Evolutionary conservation across 768 basidiomycete genomes (phyloP), one percentile per base, ranked within the genome.

Genomic region (Suillus variegatus): DNA sequence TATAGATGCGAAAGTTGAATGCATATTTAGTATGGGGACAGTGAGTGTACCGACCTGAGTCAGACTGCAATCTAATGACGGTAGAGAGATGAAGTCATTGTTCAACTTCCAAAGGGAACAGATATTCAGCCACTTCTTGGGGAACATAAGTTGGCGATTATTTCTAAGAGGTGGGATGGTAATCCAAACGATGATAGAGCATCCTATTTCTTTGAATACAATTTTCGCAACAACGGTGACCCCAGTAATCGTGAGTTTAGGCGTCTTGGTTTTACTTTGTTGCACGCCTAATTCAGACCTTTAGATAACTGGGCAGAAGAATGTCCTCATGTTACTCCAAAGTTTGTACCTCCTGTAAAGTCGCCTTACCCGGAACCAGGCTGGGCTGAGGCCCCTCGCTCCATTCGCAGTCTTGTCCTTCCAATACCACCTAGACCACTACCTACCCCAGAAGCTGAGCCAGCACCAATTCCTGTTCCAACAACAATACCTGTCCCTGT

Each of bases 181-280:
- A 2, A 66, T 12, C 65, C 65, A n/a, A n/a, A 69, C 5, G 67
- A 74, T 43, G 32, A 40, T 16, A 60, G 40, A 4, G 60, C 76
- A 1, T 75, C 73, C 1, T 60, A 63, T 7, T 67, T 75, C 5
- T 76, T 77, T 47, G 36, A 71, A 28, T 76, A 77, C 47, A 76
- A 77, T 60, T 76, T 73, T 75, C 66, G 62, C 35, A 70, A 71
- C 13, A 72, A 76, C 2, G 76, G 75, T 8, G 75, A 76, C 54
- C 76, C 76, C 40, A 62, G 68, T 43, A 72, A 71, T 41, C 75
- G 76, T 77, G 35, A 66, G 75, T 73, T 28, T 13, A 46, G 16
- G 25, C 25, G 14, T 47, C 22, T 20, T 25, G 22, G 14, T 41
- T 28, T 32, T 51, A 18, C 4, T 38, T 44, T 46, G 32, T 47